Conservation (phyloP, 179 eudicot genomes). For the Beta lomatogona region DNA sequence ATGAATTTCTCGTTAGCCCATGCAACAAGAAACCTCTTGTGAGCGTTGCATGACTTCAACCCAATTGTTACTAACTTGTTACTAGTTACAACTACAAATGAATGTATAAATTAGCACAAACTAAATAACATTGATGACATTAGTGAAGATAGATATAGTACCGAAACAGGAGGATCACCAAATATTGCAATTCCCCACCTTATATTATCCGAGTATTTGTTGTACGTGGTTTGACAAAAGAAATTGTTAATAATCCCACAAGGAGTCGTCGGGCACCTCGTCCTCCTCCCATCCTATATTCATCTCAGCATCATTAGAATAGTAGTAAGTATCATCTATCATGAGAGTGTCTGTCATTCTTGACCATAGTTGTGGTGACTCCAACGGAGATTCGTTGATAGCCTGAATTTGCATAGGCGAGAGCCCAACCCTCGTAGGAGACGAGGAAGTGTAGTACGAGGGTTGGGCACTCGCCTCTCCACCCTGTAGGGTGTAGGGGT, state of each 20-base stretch:
- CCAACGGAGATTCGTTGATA: conserved; percentile 50
- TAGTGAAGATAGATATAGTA: background rate
- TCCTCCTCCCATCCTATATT: conserved; percentile 26
- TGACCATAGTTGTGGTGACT: conserved; percentile 51
- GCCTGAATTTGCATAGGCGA: conserved; percentile 56
- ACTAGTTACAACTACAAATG: background rate
- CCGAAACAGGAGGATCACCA: background rate
- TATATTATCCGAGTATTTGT: background rate
- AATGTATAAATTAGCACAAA: background rate
- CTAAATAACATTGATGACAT: background rate
- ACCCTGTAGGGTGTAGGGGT: background rate
- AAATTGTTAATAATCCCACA: conserved; percentile 26
- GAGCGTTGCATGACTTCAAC: background rate
- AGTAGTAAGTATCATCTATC: conserved; percentile 15
- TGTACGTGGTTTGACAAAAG: background rate
- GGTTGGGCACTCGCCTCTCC: conserved; percentile 15
- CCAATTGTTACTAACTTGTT: background rate
- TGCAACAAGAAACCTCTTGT: conserved; percentile 4
- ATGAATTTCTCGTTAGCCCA: background rate
- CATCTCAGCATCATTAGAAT: background rate
- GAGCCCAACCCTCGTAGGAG: conserved; percentile 39
- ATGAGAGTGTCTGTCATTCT: conserved; percentile 23
- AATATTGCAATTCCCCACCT: background rate
- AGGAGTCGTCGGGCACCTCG: conserved; percentile 29
- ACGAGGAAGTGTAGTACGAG: conserved; percentile 14